Conservation (phyloP, 768 basidiomycete genomes). For the Kwoniella sp. region DNA sequence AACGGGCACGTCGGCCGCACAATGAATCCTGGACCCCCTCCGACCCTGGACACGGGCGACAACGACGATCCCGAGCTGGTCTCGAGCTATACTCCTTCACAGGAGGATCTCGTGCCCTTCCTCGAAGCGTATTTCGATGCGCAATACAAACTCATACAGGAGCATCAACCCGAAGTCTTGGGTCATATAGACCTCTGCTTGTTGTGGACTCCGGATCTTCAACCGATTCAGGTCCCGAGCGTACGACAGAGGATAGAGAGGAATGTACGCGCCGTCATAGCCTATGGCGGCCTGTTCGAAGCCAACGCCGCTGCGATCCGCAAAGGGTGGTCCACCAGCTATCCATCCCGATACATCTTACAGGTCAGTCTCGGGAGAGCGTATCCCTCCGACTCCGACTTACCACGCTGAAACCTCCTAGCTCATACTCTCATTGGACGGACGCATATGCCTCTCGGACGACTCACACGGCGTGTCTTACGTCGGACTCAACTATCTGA, state of each 20-base stretch:
- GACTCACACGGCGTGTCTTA: constrained; percentile 88
- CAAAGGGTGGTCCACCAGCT: constrained; percentile 81
- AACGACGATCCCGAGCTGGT: constrained; percentile 34
- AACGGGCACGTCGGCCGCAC: constrained; percentile 1
- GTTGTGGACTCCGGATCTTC: constrained; percentile 64
- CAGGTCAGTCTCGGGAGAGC: constrained; percentile 58
- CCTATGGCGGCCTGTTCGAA: constrained; percentile 89
- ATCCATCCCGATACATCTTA: constrained; percentile 74
- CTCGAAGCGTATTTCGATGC: constrained; percentile 71
- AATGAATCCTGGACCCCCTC: constrained; percentile 17
- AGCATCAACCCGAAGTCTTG: constrained; percentile 77
- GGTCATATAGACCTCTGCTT: constrained; percentile 93
- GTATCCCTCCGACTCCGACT: background rate
- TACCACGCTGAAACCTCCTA: constrained; percentile 44
- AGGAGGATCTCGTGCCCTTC: constrained; percentile 18
- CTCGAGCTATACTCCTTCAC: constrained; percentile 33
- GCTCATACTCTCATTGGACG: constrained; percentile 66
- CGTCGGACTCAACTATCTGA: constrained; percentile 79
- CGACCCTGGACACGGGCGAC: constrained; percentile 4
- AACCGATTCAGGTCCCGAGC: constrained; percentile 52
- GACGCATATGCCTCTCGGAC: constrained; percentile 81
- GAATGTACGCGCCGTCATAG: constrained; percentile 67
- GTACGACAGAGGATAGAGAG: constrained; percentile 66
- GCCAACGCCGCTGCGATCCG: constrained; percentile 86
- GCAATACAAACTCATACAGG: constrained; percentile 66